phyloP scores from a whole-genome alignment of 768 basidiomycete species.

The Hygrophoropsis aurantiaca region DNA sequence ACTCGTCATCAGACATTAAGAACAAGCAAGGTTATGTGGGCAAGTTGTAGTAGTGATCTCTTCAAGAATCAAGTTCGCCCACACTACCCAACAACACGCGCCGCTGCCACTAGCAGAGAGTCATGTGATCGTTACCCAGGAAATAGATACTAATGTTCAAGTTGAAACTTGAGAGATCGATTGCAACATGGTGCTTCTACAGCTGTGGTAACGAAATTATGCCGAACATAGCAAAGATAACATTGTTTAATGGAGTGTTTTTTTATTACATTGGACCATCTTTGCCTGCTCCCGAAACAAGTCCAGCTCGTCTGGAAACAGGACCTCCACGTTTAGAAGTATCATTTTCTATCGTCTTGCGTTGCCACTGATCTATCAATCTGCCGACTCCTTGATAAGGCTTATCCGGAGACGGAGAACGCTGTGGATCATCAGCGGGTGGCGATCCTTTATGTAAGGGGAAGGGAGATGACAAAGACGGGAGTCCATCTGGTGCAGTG shows the following conservation, averaged over 20 bases:
- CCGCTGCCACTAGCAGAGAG: no score
- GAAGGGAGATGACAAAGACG: conserved; percentile 5
- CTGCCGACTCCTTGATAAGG: conserved; percentile 83
- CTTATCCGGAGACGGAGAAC: conserved; percentile 69
- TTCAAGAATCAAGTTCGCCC: no score
- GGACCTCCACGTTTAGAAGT: conserved; percentile 36
- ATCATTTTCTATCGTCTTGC: conserved; percentile 66
- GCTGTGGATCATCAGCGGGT: conserved; percentile 27
- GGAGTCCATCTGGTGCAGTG: conserved; percentile 26
- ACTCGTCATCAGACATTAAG: conserved; percentile 39
- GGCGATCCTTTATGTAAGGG: conserved; percentile 6
- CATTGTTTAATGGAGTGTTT: conserved; percentile 9
- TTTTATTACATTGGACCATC: conserved; percentile 10
- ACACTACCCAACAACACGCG: no score
- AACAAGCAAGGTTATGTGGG: no score
- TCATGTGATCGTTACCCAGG: no score
- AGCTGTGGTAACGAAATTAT: no score
- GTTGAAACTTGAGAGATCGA: no score
- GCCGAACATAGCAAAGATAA: conserved; percentile 19
- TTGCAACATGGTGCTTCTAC: no score
- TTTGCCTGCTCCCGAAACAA: conserved; percentile 20
- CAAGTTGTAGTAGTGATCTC: no score
- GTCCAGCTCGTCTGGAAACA: conserved; percentile 40
- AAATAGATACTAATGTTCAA: no score
- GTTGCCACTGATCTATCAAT: conserved; percentile 88